Evolutionary conservation across 768 basidiomycete genomes (phyloP), one percentile per base, ranked within the genome.

Genomic region (Artomyces pyxidatus): DNA sequence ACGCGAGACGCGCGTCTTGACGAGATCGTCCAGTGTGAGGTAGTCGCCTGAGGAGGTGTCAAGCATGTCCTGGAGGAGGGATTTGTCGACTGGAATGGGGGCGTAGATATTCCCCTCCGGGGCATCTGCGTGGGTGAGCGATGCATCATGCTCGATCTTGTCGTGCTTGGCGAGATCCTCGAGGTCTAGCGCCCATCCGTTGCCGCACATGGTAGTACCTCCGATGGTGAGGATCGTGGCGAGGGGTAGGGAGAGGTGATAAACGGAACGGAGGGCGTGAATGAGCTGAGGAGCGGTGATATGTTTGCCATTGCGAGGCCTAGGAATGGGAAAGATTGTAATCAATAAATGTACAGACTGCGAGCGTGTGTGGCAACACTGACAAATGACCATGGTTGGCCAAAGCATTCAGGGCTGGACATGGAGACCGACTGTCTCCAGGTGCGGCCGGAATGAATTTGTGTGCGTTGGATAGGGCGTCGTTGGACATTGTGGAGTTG

Each of bases 331-430:
- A n/a, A n/a, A n/a, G n/a, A n/a, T n/a, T n/a, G n/a, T n/a, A n/a
- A n/a, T n/a, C n/a, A n/a, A n/a, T n/a, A n/a, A n/a, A n/a, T n/a
- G n/a, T n/a, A n/a, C n/a, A n/a, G n/a, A n/a, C n/a, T n/a, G n/a
- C 21, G 22, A 35, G 4, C 25, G 10, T 7, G 39, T 23, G 12
- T 23, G 3, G 16, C 11, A 16, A 32, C 3, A 74, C 81, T 57
- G 58, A 87, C 84, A 87, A 64, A 52, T 81, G 87, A 2, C 81
- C 81, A 45, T 88, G 84, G 56, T 88, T 88, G 0, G 86, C 85
- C 52, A 88, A 71, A 0, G 81, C 72, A 52, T 88, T 88, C 43
- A 88, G 62, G 0, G 83, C 86, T 2, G 86, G 86, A 57, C 86
- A 88, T 4, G 81, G 79, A 0, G 81, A 81, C n/a, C 85, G 73